A percentile compares a stretch with the other conserved stretches of the same genome.
phyloP scores from a whole-genome alignment of 2,329 filamentous ascomycete species.

The Penicillium janthinellum region DNA sequence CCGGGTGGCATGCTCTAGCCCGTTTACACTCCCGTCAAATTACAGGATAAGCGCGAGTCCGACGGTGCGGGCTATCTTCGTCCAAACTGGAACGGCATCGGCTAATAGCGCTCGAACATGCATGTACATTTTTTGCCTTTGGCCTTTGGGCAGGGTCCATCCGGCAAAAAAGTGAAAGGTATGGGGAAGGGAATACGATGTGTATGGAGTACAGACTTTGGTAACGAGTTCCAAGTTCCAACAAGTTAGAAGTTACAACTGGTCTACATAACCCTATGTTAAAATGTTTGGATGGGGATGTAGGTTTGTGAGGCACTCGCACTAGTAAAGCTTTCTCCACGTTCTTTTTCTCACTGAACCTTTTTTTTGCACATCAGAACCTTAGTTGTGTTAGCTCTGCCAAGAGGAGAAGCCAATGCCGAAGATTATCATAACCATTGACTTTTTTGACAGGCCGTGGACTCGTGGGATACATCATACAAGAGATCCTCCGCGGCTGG shows the following conservation, averaged over 20 bases:
- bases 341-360: neutral
- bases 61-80: neutral
- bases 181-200: neutral
- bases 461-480: neutral
- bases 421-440: neutral
- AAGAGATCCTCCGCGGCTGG: neutral
- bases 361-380: neutral
- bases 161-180: neutral
- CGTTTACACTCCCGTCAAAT: neutral
- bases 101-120: neutral
- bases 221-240: neutral
- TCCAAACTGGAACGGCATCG: neutral
- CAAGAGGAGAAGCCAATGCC: slow-evolving; percentile 15
- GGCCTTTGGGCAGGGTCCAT: neutral
- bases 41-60: neutral
- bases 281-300: neutral
- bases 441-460: slow-evolving; percentile 4
- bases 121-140: neutral
- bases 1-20: neutral
- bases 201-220: neutral
- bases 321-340: slow-evolving; percentile 6
- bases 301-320: neutral
- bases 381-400: slow-evolving; percentile 1
- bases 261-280: neutral
- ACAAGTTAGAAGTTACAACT: neutral